Evolutionary conservation across 805 yeast species (phyloP).

Genomic region (Saccharomycodes ludwigii): DNA sequence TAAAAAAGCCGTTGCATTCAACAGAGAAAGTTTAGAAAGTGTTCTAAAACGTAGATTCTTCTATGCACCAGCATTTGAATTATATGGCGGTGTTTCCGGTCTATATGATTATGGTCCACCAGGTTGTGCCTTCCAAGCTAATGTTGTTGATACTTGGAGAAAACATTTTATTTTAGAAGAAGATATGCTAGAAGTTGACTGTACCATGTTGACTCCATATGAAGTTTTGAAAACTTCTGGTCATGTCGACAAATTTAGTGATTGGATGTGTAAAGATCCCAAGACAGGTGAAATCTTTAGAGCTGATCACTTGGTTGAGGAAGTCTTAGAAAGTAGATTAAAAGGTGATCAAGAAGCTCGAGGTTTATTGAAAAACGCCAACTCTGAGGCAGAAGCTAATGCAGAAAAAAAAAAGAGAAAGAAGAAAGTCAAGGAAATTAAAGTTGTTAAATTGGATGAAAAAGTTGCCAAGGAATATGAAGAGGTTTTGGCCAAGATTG

Average conservation of each 20-base stretch:
- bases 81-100: conserved; percentile 98
- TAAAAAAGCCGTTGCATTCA: conserved; percentile 33
- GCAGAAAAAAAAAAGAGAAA: conserved; percentile 86
- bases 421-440: conserved; percentile 93
- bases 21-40: conserved; percentile 81
- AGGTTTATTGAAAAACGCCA: conserved; percentile 49
- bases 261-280: conserved; percentile 96
- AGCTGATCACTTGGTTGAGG: conserved; percentile 97
- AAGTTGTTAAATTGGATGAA: conserved; percentile 79
- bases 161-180: conserved; percentile 95
- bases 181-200: conserved; percentile 97
- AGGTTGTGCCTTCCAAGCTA: conserved; percentile 97
- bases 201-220: conserved; percentile 94
- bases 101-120: conserved; percentile 98
- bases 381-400: conserved; percentile 49
- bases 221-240: conserved; percentile 98
- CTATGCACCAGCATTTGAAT: conserved; percentile 94
- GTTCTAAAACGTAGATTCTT: conserved; percentile 91
- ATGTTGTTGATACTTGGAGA: conserved; percentile 90
- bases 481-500: conserved; percentile 80
- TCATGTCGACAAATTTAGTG: conserved; percentile 97
- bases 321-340: conserved; percentile 88
- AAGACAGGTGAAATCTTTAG: conserved; percentile 97
- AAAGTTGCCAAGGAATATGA: conserved; percentile 70
- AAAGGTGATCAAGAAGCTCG: conserved; percentile 97